Evolutionary conservation across 1,284 basidiomycete species (phyloP), one percentile per base, ranked within the genome.

Genomic region (Cryptococcus sp.): DNA sequence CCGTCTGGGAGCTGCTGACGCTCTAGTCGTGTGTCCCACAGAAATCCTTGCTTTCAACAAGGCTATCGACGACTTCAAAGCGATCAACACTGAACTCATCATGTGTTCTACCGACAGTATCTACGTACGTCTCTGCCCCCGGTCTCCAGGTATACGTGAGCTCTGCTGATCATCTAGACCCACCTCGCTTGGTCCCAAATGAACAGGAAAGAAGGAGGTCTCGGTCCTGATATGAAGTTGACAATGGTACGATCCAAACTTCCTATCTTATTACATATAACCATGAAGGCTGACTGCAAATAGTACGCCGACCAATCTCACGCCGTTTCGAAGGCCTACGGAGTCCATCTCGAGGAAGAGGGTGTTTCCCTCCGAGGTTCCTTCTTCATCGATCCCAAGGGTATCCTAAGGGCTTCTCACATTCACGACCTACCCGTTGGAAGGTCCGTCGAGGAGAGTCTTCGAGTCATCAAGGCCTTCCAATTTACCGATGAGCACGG

Each of bases 41-140:
- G 90, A 93, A 76, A 91, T 93, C 69, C 82, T 92, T 43, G 90
- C 90, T 1, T 93, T 91, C 81, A 91, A 92, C 74, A 85, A 88
- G 60, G 85, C 87, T 5, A 81, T 92, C 45, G 70, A 81, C 43
- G 78, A 82, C 61, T 91, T 93, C 79, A 78, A 82, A 50, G 80
- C 80, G 53, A 78, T 91, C 62, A 82, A 85, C 74, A 85, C 87
- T 42, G 79, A 79, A 49, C 85, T 93, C 48, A 81, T 92, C 56
- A 85, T 86, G 57, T 71, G 75, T 63, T 92, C 90, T 23, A 91
- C 88, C 53, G 90, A 93, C 76, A 91, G 88, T 10, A n/a, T n/a
- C n/a, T 82, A 90, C 68, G n/a, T n/a, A n/a, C n/a, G n/a, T n/a
- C n/a, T n/a, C n/a, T n/a, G n/a, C n/a, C n/a, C n/a, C n/a, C n/a